Base-by-base conservation (phyloP, 352 stramenopile species). In the Pythium coloratum region DNA sequence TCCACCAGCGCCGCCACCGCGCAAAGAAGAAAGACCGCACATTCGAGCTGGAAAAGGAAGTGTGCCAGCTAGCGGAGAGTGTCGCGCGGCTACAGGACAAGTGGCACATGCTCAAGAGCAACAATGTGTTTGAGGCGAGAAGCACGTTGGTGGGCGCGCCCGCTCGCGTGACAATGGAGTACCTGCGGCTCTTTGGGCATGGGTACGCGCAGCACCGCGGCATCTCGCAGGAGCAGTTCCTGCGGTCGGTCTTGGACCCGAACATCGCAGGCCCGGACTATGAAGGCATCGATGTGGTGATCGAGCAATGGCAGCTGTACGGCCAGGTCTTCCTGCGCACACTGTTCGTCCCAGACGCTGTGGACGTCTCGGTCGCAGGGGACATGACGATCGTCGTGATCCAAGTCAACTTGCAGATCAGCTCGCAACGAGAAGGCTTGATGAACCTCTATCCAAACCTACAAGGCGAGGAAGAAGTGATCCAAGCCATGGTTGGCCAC, bases 1-100 rank as follows among this genome's bases (percentile, higher is more conserved):
- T 85, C 61, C 81, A 90, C 62, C 82, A 92, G 63, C 81, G 77
- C 2, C 81, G 73, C 60, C 84, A 91, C 60, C 79, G 82, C 24
- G 82, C 81, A 51, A 86, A 88, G 71, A 78, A 89, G 58, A 89
- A 90, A 53, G 63, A 84, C 55, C 81, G 81, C 64, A 64, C 70
- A 40, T 34, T 77, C 32, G 69, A 56, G 56, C 76, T 89, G 12
- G 75, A 75, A 24, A 60, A 79, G 14, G 72, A 89, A 12, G 74
- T 87, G 20, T 49, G 77, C 42, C 56, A 46, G n/a, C 59, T 92
- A 7, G 38, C 76, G 26, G 63, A 67, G 1, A 67, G 82, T 24
- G 76, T 89, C 12, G 69, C 77, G 32, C 66, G 66, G 42, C 72
- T 90, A 50, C 69, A 75, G 55, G 58, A 68, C 13, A 64, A 81